Conservation (phyloP, 805 yeast genomes). For the Saccharomycopsis fibuligera region DNA sequence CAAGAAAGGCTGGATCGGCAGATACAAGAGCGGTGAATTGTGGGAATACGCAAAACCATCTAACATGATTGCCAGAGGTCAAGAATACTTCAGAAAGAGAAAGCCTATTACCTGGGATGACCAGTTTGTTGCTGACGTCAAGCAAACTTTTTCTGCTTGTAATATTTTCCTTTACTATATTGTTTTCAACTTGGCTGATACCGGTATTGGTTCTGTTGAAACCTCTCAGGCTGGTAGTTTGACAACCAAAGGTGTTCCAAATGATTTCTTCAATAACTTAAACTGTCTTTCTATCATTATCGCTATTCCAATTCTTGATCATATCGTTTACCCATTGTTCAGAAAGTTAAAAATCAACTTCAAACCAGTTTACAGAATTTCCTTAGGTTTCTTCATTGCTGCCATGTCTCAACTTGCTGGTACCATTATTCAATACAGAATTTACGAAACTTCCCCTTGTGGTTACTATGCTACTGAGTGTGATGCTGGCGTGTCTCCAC, state of each 20-base stretch:
- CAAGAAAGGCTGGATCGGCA: slow-evolving; percentile 37
- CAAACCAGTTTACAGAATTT: slow-evolving; percentile 39
- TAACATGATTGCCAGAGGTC: slow-evolving; percentile 39
- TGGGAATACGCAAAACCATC: slow-evolving; percentile 47
- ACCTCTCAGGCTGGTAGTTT: slow-evolving; percentile 50
- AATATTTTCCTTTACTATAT: slow-evolving; percentile 26
- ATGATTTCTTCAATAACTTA: slow-evolving; percentile 49
- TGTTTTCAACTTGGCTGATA: slow-evolving; percentile 10
- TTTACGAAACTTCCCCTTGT: slow-evolving; percentile 46
- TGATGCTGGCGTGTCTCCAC: slow-evolving; percentile 23
- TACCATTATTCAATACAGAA: slow-evolving; percentile 42
- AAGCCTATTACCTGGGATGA: slow-evolving; percentile 31
- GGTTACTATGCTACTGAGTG: slow-evolving; percentile 33
- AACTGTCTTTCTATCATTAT: slow-evolving; percentile 49
- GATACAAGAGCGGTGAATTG: slow-evolving; percentile 35
- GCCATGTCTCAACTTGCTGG: slow-evolving; percentile 43
- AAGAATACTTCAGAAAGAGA: slow-evolving; percentile 24
- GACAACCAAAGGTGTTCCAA: slow-evolving; percentile 47
- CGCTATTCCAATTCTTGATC: slow-evolving; percentile 45
- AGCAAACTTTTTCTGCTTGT: slow-evolving; percentile 55
- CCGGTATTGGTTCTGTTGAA: slow-evolving; percentile 28
- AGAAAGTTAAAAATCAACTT: slow-evolving; percentile 30
- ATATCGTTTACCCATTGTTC: slow-evolving; percentile 40
- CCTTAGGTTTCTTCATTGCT: slow-evolving; percentile 42
- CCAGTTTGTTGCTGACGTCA: slow-evolving; percentile 55